Evolutionary conservation across 352 stramenopile genomes (phyloP).

Genomic region (Pilasporangium apinafurcum): DNA sequence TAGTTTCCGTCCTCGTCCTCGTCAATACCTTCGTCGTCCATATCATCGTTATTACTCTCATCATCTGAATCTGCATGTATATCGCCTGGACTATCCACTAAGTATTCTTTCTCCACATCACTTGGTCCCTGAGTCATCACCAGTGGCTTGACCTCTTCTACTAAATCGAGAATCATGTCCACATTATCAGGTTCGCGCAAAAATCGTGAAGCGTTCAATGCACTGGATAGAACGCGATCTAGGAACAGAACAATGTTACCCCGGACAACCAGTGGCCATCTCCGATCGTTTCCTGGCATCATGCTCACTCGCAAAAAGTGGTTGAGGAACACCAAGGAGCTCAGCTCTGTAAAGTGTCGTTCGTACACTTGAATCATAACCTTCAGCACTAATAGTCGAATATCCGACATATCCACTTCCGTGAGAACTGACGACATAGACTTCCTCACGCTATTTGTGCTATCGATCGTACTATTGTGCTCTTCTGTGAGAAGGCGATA

Average conservation of each 20-base stretch:
- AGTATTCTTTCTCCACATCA: constrained; percentile 67
- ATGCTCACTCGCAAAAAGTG: constrained; percentile 78
- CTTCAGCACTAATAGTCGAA: constrained; percentile 76
- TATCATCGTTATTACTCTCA: constrained; percentile 37
- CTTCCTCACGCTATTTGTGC: constrained; percentile 1
- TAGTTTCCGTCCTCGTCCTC: constrained; percentile 20
- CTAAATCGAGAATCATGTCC: constrained; percentile 65
- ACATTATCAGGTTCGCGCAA: constrained; percentile 69
- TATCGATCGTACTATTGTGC: constrained; percentile 9
- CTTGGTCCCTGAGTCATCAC: constrained; percentile 58
- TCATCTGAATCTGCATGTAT: constrained; percentile 42
- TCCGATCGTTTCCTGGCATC: constrained; percentile 46
- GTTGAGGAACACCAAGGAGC: constrained; percentile 78
- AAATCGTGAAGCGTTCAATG: constrained; percentile 74
- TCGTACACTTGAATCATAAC: constrained; percentile 87
- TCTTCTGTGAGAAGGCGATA: constrained; percentile 79
- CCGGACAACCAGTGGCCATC: constrained; percentile 70
- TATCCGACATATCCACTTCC: constrained; percentile 55
- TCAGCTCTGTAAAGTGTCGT: constrained; percentile 66
- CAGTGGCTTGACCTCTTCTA: constrained; percentile 73
- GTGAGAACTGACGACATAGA: constrained; percentile 21
- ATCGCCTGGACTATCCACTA: constrained; percentile 43
- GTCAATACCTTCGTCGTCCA: constrained; percentile 18
- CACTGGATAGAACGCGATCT: constrained; percentile 73
- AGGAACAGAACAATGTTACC: constrained; percentile 83